phyloP scores from a whole-genome alignment of 75 land plant genomes.

The Pinus albicaulis region DNA sequence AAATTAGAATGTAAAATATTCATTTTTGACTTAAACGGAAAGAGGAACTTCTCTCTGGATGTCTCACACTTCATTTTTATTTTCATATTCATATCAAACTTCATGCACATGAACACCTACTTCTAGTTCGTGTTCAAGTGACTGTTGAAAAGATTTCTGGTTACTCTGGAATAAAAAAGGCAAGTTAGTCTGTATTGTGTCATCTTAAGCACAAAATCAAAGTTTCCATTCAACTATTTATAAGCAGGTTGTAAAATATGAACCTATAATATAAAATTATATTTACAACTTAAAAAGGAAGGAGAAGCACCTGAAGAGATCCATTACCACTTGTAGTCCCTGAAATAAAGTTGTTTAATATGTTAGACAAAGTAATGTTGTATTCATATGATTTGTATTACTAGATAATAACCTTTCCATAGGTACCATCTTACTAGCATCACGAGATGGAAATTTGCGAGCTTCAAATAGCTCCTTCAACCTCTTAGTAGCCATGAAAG shows the following conservation, averaged over 20 bases:
- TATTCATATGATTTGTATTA: neutral
- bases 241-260: no score
- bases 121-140: constrained; percentile 92
- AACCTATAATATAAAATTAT: no score
- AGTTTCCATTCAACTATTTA: no score
- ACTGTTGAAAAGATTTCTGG: constrained; percentile 53
- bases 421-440: constrained; percentile 10
- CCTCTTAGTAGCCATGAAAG: no score
- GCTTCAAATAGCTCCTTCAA: no score
- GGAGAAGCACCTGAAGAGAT: no score
- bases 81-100: constrained; percentile 84
- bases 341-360: neutral
- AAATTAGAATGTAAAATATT: no score
- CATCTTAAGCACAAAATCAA: neutral
- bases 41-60: neutral
- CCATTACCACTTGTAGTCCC: no score
- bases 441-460: no score
- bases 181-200: neutral
- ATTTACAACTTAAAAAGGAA: no score
- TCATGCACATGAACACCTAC: constrained; percentile 86
- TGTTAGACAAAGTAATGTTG: neutral
- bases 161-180: constrained; percentile 32
- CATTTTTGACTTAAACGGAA: neutral
- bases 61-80: constrained; percentile 81
- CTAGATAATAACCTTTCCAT: neutral